These are phyloP conservation scores for Aspergillus chevalieri DNA, from an alignment of 2,329 filamentous ascomycete species.

Conservation along the genomic window DNA sequence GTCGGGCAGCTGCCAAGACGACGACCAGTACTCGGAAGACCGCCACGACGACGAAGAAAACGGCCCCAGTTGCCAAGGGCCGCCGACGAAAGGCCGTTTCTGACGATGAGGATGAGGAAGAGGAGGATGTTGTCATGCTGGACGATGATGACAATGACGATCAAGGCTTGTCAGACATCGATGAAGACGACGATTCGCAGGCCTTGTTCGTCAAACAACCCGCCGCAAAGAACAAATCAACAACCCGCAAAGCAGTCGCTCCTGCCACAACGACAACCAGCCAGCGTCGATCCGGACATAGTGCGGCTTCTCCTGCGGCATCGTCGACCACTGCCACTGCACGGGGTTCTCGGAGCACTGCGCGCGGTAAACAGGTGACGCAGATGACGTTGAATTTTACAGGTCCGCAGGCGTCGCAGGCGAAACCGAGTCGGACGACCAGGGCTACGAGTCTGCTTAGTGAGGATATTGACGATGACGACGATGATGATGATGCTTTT, in stretches of 20 bases:
- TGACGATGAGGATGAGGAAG: conserved; percentile 38
- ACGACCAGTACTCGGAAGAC: conserved; percentile 34
- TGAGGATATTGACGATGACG: conserved; percentile 38
- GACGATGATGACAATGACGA: conserved; percentile 28
- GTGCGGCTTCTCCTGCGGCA: conserved; percentile 26
- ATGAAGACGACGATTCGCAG: conserved; percentile 32
- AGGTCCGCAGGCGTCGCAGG: conserved; percentile 16
- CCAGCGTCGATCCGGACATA: conserved; percentile 20
- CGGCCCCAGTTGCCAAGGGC: conserved; percentile 14
- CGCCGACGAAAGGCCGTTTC: conserved; percentile 26
- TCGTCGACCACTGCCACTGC: conserved; percentile 22
- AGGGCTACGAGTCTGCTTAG: conserved; percentile 31
- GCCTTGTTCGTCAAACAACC: conserved; percentile 39
- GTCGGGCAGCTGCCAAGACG: conserved; percentile 38
- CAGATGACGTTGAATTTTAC: conserved; percentile 41
- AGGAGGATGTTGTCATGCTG: conserved; percentile 34
- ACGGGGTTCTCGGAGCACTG: conserved; percentile 13
- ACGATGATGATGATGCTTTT: conserved; percentile 42
- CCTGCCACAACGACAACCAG: conserved; percentile 14
- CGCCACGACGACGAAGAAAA: conserved; percentile 25
- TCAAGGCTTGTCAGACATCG: conserved; percentile 21
- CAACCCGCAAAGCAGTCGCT: conserved; percentile 14
- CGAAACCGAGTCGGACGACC: conserved; percentile 25
- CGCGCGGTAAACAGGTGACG: conserved; percentile 22
- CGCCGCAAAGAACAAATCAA: conserved; percentile 9